phyloP scores from a whole-genome alignment of 768 basidiomycete genomes.

The Russula dissimulans region DNA sequence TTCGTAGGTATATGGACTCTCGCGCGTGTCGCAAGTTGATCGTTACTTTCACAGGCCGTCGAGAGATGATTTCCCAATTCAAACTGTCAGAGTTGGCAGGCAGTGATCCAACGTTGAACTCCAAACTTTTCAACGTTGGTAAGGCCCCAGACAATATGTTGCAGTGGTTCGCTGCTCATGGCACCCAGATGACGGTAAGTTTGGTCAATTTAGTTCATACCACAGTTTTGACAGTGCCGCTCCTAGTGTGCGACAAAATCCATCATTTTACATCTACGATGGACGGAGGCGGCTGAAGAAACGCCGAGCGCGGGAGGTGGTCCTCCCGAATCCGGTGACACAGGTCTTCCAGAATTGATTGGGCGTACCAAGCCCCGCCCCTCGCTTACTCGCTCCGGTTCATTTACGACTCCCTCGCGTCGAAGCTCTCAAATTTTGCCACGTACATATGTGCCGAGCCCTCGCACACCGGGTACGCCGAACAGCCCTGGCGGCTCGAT shows the following conservation, averaged over 20 bases:
- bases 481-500: constrained; percentile 28
- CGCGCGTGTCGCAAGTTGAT: neutral
- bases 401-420: constrained; percentile 37
- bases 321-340: constrained; percentile 16
- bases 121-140: constrained; percentile 70
- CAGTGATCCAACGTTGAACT: constrained; percentile 53
- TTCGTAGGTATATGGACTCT: constrained; percentile 44
- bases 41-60: constrained; percentile 32
- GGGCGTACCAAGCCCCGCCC: constrained; percentile 36
- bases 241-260: constrained; percentile 80
- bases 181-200: constrained; percentile 80
- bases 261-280: constrained; percentile 75
- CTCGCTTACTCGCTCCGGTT: constrained; percentile 45
- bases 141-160: constrained; percentile 80
- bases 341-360: constrained; percentile 21
- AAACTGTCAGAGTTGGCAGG: constrained; percentile 71
- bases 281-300: constrained; percentile 57
- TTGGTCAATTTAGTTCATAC: neutral
- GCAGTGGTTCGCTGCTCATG: constrained; percentile 91
- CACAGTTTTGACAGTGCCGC: neutral
- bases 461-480: constrained; percentile 42
- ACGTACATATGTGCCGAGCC: constrained; percentile 23
- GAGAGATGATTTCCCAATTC: constrained; percentile 92
- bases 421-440: constrained; percentile 24
- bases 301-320: constrained; percentile 17